phyloP scores from a whole-genome alignment of 495 filamentous ascomycete species.

The Penicillium simplicissimum region DNA sequence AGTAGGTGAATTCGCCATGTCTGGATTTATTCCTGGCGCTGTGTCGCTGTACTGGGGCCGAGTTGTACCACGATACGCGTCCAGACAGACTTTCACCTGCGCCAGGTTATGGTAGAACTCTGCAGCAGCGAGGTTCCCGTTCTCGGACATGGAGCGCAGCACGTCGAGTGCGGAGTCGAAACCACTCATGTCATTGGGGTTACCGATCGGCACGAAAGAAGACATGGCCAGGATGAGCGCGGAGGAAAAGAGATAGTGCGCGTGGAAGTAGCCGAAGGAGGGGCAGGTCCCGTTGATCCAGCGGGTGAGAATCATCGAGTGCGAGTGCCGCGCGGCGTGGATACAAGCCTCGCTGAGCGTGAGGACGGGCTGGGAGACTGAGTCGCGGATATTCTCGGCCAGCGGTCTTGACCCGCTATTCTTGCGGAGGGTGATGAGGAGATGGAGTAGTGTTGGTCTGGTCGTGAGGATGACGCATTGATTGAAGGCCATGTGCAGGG shows the following conservation, averaged over 20 bases:
- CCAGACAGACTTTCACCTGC: slow-evolving; percentile 39
- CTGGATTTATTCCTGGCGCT: background rate
- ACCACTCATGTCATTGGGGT: slow-evolving; percentile 33
- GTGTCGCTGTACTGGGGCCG: background rate
- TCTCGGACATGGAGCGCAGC: slow-evolving; percentile 42
- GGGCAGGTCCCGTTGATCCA: slow-evolving; percentile 49
- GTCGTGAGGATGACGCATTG: slow-evolving; percentile 48
- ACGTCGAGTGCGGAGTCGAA: slow-evolving; percentile 46
- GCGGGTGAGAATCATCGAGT: slow-evolving; percentile 44
- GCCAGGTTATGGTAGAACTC: slow-evolving; percentile 44
- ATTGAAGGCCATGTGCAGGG: slow-evolving; percentile 46
- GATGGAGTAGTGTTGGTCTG: slow-evolving; percentile 43
- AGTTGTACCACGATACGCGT: slow-evolving; percentile 23
- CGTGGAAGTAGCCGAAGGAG: slow-evolving; percentile 48
- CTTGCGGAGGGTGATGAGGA: slow-evolving; percentile 41
- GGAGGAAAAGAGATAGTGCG: slow-evolving; percentile 49
- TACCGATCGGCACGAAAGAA: slow-evolving; percentile 43
- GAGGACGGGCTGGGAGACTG: slow-evolving; percentile 42
- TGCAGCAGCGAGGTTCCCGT: slow-evolving; percentile 43
- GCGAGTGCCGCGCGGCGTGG: slow-evolving; percentile 45
- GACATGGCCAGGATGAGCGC: slow-evolving; percentile 46
- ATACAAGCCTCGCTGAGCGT: slow-evolving; percentile 49
- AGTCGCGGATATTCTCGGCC: slow-evolving; percentile 7
- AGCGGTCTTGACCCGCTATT: slow-evolving; percentile 5
- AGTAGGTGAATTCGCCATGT: slow-evolving; percentile 1